phyloP scores from a whole-genome alignment of 495 filamentous ascomycete genomes.

The Halenospora varia region DNA sequence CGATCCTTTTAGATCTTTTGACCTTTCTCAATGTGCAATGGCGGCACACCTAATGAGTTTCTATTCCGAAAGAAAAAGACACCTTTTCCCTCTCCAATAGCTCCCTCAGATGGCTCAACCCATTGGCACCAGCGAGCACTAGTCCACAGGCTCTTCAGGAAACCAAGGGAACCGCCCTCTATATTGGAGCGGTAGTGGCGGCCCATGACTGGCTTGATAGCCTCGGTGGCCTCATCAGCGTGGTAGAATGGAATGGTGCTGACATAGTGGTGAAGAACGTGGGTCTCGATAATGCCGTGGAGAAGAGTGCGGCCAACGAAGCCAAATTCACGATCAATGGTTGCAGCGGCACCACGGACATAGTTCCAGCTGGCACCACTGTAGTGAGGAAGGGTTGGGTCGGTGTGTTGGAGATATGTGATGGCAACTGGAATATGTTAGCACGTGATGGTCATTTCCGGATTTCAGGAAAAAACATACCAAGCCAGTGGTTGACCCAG shows the following conservation, averaged over 20 bases:
- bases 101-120: conserved; percentile 65
- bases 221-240: conserved; percentile 81
- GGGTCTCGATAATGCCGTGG: conserved; percentile 90
- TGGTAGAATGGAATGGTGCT: conserved; percentile 86
- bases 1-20: conserved; percentile 37
- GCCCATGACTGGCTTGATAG: conserved; percentile 81
- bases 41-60: conserved; percentile 68
- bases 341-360: conserved; percentile 78
- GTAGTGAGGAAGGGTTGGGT: conserved; percentile 84
- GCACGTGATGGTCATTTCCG: neutral
- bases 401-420: conserved; percentile 90
- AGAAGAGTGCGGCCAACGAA: conserved; percentile 83
- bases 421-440: conserved; percentile 60
- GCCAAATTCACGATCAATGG: conserved; percentile 85
- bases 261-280: conserved; percentile 87
- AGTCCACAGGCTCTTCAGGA: conserved; percentile 60
- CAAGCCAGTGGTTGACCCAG: conserved; percentile 98
- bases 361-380: conserved; percentile 73
- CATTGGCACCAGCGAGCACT: conserved; percentile 70
- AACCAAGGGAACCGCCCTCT: conserved; percentile 57
- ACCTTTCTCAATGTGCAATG: no score
- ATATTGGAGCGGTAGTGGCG: conserved; percentile 71
- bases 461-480: conserved; percentile 41
- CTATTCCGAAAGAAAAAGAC: conserved; percentile 71
- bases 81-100: conserved; percentile 58